Evolutionary conservation across 1,284 basidiomycete species (phyloP).

Genomic region (Rhodotorula sp.): DNA sequence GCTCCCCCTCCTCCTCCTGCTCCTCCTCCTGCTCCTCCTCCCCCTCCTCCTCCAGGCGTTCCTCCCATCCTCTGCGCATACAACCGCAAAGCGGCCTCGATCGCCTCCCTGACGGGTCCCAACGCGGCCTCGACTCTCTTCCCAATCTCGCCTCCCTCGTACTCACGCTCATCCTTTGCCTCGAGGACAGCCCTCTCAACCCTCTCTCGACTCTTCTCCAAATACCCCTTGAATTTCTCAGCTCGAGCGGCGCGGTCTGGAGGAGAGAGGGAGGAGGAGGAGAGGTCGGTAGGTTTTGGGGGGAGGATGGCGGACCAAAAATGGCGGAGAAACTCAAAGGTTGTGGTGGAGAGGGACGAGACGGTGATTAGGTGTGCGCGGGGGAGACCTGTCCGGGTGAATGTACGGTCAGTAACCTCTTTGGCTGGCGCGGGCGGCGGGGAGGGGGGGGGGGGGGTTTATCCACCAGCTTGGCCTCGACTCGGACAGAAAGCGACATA

Average conservation of each 20-base stretch:
- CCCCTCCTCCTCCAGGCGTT: neutral
- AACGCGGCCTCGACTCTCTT: conserved; percentile 24
- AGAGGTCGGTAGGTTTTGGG: conserved; percentile 34
- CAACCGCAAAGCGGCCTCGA: conserved; percentile 1
- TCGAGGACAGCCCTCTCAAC: conserved; percentile 69
- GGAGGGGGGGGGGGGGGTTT: neutral
- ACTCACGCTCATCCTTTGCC: conserved; percentile 48
- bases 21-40: too few relatives aligned
- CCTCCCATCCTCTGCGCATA: conserved; percentile 8
- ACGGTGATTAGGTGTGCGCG: conserved; percentile 73
- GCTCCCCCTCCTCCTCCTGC: neutral
- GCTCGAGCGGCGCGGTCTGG: conserved; percentile 70
- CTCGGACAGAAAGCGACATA: neutral
- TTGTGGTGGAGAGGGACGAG: conserved; percentile 83
- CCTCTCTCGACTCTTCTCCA: conserved; percentile 74
- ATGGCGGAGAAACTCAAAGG: conserved; percentile 92
- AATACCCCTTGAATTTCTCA: conserved; percentile 78
- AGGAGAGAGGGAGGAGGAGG: conserved; percentile 39
- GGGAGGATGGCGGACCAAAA: conserved; percentile 91
- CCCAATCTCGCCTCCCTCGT: neutral
- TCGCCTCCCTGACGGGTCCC: conserved; percentile 15
- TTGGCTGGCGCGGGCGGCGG: neutral
- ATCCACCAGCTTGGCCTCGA: neutral
- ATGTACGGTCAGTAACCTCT: neutral
- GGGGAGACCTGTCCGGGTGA: conserved; percentile 64